Percentiles rank a stretch among this genome's conserved stretches.
Evolutionary conservation across 1,139 yeast genomes (phyloP).

Genomic region (Lodderomyces beijingensis): DNA sequence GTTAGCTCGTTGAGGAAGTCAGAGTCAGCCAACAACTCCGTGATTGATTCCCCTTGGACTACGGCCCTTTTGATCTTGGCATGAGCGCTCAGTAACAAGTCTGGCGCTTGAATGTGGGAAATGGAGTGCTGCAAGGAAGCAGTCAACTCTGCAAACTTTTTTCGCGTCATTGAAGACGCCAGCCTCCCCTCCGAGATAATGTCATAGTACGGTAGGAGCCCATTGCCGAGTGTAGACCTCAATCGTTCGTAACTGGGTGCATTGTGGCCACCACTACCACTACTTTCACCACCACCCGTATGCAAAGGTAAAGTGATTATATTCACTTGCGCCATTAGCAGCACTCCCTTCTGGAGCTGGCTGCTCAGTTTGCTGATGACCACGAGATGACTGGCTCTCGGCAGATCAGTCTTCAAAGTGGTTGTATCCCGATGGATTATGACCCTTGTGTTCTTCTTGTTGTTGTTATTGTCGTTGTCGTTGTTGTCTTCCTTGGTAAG

Average conservation of each 20-base stretch:
- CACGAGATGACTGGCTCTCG: background rate
- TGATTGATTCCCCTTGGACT: conserved; percentile 17
- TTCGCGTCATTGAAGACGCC: conserved; percentile 35
- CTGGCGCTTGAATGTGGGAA: conserved; percentile 57
- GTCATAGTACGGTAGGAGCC: conserved; percentile 39
- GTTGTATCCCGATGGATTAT: background rate
- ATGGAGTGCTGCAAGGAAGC: conserved; percentile 66
- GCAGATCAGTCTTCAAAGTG: background rate
- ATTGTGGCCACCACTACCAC: conserved; percentile 8
- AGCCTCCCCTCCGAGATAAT: conserved; percentile 22
- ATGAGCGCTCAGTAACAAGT: conserved; percentile 51
- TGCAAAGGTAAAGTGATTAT: conserved; percentile 28
- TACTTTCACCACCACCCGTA: too few species aligned
- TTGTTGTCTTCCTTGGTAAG: background rate
- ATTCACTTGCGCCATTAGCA: conserved; percentile 33
- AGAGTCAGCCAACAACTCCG: conserved; percentile 42
- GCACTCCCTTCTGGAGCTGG: background rate
- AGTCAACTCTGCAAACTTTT: conserved; percentile 67
- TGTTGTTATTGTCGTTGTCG: background rate
- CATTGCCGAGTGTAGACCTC: conserved; percentile 51
- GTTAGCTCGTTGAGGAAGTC: conserved; percentile 63
- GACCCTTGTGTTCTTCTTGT: background rate
- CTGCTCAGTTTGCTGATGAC: background rate
- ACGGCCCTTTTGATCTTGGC: conserved; percentile 39
- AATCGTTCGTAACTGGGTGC: conserved; percentile 42